Evolutionary conservation across 2,329 filamentous ascomycete genomes (phyloP), one percentile per base, ranked within the genome.

Genomic region (Cladophialophora immunda): DNA sequence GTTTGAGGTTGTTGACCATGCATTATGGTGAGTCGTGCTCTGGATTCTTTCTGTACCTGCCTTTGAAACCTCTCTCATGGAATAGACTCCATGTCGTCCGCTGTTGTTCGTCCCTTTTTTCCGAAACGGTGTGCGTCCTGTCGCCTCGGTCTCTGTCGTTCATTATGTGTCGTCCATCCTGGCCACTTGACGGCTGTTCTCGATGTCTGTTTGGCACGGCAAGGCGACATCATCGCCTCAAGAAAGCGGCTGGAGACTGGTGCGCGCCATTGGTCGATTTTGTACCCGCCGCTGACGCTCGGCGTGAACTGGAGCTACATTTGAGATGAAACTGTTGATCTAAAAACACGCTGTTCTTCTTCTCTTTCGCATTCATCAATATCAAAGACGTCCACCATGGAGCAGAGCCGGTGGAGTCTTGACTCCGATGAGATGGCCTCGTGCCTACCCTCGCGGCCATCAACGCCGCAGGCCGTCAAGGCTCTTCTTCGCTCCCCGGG

Each of bases 261-360:
- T 38, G 67, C 57, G 60, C 64, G 56, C 56, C 32, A 69, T 66
- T 69, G 67, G 67, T 53, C 61, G 60, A 66, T 41, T 30, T 36
- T 41, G 47, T 54, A 45, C 52, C 36, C 45, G 58, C 8, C 58
- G 32, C 15, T 54, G 45, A 5, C 22, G 38, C 52, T 61, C 41
- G 64, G 41, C 58, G 60, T 13, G 38, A 30, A 30, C 58, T 30
- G 30, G 36, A 59, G 36, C 22, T 52, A 17, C 41, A 55, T 55
- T 45, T 60, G 6, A 9, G n/a, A 9, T 25, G 9, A 50, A 13
- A 25, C 11, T 11, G 45, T 50, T 50, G 45, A 25, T 11, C 45
- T 11, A 25, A 50, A 50, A 29, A 36, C 58, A 38, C 36, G 47
- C 32, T 45, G 22, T 25, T 45, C 19, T n/a, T 50, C 15, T 38